Conservation (phyloP, 2,329 filamentous ascomycete species). For the Exophiala mesophila region DNA sequence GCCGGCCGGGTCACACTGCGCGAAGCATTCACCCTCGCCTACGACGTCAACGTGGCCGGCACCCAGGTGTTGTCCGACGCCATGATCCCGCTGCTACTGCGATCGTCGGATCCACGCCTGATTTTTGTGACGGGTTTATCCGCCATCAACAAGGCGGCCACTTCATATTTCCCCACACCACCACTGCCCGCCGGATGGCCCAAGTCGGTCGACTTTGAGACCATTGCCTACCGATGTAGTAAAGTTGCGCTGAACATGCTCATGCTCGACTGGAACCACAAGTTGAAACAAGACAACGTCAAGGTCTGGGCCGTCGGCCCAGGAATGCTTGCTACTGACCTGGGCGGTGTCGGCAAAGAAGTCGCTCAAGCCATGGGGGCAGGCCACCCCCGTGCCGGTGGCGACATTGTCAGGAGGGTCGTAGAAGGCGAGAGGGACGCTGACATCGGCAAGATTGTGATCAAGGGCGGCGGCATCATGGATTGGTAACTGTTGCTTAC, state of each 20-base stretch:
- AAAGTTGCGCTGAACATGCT: slow-evolving; percentile 48
- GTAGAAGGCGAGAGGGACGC: slow-evolving; percentile 32
- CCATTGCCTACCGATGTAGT: slow-evolving; percentile 35
- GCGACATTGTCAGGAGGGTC: slow-evolving; percentile 29
- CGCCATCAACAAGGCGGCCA: slow-evolving; percentile 41
- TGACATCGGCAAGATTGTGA: not conserved
- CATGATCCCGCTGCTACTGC: slow-evolving; percentile 51
- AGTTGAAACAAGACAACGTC: slow-evolving; percentile 46
- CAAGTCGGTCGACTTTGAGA: slow-evolving; percentile 32
- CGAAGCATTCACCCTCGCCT: slow-evolving; percentile 43
- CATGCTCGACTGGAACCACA: slow-evolving; percentile 42
- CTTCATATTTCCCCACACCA: not conserved
- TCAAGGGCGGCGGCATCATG: too few species aligned
- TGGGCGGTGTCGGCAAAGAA: slow-evolving; percentile 34
- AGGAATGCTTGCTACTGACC: slow-evolving; percentile 45
- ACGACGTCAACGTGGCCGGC: slow-evolving; percentile 49
- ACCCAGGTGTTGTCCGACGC: slow-evolving; percentile 42
- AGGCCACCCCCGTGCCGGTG: slow-evolving; percentile 29
- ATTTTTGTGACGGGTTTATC: slow-evolving; percentile 48
- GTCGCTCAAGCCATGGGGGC: slow-evolving; percentile 25
- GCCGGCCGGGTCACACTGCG: slow-evolving; percentile 33
- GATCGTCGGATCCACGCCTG: slow-evolving; percentile 43
- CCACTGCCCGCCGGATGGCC: slow-evolving; percentile 39
- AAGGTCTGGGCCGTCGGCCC: slow-evolving; percentile 47
- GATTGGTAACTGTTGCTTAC: too few species aligned